A percentile compares a stretch with the other conserved stretches of the same genome.
Evolutionary conservation across 495 filamentous ascomycete species (phyloP).

Genomic region (Oidiodendron maius): DNA sequence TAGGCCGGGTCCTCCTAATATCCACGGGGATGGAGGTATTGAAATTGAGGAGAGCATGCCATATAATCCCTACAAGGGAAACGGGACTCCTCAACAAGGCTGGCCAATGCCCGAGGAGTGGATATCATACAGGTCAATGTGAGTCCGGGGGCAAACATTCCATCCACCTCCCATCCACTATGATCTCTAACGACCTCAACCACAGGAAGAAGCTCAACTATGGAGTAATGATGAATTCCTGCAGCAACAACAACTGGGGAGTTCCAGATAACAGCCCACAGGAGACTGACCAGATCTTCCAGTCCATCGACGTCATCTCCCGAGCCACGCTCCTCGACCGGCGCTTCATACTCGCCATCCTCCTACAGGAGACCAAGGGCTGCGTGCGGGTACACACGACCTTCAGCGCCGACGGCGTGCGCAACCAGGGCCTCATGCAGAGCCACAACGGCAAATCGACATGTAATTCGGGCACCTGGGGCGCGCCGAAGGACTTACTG

Average conservation of each 20-base stretch:
- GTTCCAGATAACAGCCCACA: conserved; percentile 23
- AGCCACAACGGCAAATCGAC: conserved; percentile 38
- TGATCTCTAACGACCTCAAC: conserved; percentile 38
- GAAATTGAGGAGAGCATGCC: not conserved
- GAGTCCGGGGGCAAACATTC: not conserved
- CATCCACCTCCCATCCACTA: not conserved
- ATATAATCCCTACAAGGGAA: conserved; percentile 13
- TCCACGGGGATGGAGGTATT: not conserved
- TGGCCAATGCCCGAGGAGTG: conserved; percentile 19
- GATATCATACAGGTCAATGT: conserved; percentile 20
- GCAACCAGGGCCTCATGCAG: conserved; percentile 52
- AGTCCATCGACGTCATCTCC: conserved; percentile 33
- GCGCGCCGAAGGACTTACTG: not conserved
- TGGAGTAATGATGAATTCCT: conserved; percentile 20
- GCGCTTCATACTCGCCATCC: conserved; percentile 33
- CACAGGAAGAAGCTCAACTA: conserved; percentile 28
- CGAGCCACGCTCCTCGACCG: conserved; percentile 32
- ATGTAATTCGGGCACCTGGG: conserved; percentile 33
- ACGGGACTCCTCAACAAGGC: conserved; percentile 13
- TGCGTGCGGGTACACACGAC: conserved; percentile 45
- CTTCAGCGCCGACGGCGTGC: conserved; percentile 33
- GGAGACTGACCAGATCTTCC: conserved; percentile 26
- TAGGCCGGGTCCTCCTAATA: not conserved
- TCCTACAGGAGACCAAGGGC: conserved; percentile 55
- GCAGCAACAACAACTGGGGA: conserved; percentile 35